Base-by-base conservation (phyloP, 225 moss, liverwort and hornwort species). In the Anthoceros angustus region DNA sequence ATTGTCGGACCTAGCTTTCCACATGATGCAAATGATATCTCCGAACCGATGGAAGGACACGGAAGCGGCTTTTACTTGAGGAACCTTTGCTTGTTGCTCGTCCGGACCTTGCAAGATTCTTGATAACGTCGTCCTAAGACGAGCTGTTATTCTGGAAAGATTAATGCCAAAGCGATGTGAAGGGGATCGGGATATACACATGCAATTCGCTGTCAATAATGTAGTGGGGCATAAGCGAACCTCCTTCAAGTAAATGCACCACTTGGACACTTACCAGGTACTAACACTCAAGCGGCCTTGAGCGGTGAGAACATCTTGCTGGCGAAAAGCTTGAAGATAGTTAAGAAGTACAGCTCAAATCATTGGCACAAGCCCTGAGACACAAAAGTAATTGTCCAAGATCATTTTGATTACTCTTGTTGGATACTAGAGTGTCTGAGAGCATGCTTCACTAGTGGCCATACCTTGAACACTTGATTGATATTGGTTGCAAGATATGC, bases 401-500 rank as follows among this genome's bases (percentile, higher is more conserved):
- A 32, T 32, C 32, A 32, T 32, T 32, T 32, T 32, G 32, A 1
- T 32, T 32, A 32, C 32, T 32, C 32, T 1, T 4, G 32, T 32
- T 32, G 32, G 2, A 32, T 32, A 32, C 32, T 32, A 32, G 32
- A 32, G 2, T 1, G 32, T 32, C 2, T 4, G 1, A 32, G 32
- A 32, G 32, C 32, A 32, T 32, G 32, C 4, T 32, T 32, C 32
- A 32, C 32, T 1, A 32, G 32, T 32, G 32, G 32, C 32, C 32
- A 61, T 79, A 95, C 94, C 84, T 88, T 87, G 74, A 98, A 87
- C 63, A 98, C 82, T 70, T 98, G 86, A 9, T 78, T 62, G 88
- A 88, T 80, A 98, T 84, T 40, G 95, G 95, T 71, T 98, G 87
- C 85, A 98, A 87, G 74, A 91, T 88, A 82, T 87, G 86, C 95